phyloP scores from a whole-genome alignment of 2,329 filamentous ascomycete species.

The Botrytis sinoallii region DNA sequence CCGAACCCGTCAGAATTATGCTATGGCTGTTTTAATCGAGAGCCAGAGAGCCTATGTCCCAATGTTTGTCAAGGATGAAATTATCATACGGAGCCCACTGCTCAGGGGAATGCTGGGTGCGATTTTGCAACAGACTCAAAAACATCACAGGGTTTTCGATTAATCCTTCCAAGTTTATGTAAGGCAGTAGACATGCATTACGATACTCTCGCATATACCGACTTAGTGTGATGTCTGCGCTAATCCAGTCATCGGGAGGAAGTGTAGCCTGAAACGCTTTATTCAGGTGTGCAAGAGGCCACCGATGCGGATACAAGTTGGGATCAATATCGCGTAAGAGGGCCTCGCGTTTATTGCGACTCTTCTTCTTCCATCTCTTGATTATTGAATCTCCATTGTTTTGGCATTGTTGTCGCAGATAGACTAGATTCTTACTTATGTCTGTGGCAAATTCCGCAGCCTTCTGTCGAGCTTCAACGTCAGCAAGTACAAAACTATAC shows the following conservation, averaged over 20 bases:
- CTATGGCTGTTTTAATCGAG: neutral
- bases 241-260: neutral
- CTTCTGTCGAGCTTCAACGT: neutral
- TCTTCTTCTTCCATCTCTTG: neutral
- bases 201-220: neutral
- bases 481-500: neutral
- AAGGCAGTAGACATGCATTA: neutral
- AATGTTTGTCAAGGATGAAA: neutral
- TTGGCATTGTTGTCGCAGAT: neutral
- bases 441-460: neutral
- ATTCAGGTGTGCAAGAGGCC: neutral
- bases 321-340: neutral
- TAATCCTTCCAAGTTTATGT: neutral
- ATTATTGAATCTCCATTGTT: neutral
- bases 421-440: neutral
- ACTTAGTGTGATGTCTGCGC: neutral
- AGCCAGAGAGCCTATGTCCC: neutral
- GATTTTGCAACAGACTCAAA: neutral
- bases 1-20: neutral
- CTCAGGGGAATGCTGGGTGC: neutral
- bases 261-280: neutral
- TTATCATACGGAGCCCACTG: neutral
- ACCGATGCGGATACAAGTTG: neutral
- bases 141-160: neutral
- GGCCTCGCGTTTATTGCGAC: neutral